phyloP scores from a whole-genome alignment of 192 early-diverging fungal genomes.

The Entomortierella lignicola region DNA sequence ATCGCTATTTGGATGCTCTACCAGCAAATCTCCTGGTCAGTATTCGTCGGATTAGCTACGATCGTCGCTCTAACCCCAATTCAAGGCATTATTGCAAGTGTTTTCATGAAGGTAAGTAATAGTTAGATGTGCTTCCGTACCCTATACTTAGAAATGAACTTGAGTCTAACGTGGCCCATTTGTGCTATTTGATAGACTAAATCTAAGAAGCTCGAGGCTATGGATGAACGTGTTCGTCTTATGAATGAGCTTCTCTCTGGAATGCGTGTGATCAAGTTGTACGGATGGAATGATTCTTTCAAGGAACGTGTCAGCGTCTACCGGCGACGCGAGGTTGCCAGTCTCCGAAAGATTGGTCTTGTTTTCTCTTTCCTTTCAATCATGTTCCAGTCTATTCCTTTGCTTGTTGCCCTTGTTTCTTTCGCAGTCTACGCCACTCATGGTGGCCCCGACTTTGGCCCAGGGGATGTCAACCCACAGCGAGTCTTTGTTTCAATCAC shows the following conservation, averaged over 20 bases:
- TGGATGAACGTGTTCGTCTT: conserved; percentile 54
- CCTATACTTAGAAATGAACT: neutral
- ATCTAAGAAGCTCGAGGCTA: conserved; percentile 32
- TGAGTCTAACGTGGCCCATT: neutral
- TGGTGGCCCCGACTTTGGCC: conserved; percentile 27
- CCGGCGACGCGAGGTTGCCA: conserved; percentile 36
- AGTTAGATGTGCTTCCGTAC: neutral
- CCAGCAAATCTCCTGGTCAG: conserved; percentile 42
- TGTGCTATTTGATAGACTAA: conserved; percentile 15
- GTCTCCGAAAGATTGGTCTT: conserved; percentile 48
- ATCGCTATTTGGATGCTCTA: conserved; percentile 49
- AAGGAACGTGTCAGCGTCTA: conserved; percentile 29
- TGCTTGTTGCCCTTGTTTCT: conserved; percentile 33
- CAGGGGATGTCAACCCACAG: conserved; percentile 27
- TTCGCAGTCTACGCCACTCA: conserved; percentile 35
- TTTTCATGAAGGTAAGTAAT: conserved; percentile 38
- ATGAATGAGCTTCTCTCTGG: conserved; percentile 55
- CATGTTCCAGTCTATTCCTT: conserved; percentile 38
- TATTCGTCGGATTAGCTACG: conserved; percentile 36
- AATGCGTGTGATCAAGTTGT: conserved; percentile 58
- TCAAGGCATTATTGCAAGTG: conserved; percentile 32
- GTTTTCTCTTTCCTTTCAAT: conserved; percentile 51
- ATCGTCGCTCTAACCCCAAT: conserved; percentile 25
- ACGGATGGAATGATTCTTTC: conserved; percentile 54
- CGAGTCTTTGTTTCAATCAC: conserved; percentile 39